Conservation (phyloP, 768 basidiomycete genomes). For the Agaricus subrufescens region DNA sequence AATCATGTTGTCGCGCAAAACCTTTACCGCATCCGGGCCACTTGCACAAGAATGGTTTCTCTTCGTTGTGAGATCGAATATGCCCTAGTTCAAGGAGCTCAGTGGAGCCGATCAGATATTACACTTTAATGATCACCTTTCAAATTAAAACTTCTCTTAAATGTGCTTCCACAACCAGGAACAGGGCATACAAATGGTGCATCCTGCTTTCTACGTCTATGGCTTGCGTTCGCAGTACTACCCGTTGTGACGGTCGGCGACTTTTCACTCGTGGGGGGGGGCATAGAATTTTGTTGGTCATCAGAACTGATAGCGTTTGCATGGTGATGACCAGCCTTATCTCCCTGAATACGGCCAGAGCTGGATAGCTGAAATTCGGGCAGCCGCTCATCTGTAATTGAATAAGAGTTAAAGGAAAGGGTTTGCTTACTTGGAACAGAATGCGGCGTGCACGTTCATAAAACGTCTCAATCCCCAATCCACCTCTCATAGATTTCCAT, state of each 20-base stretch:
- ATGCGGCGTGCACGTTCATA: no score
- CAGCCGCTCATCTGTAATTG: no score
- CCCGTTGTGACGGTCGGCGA: slow-evolving; percentile 83
- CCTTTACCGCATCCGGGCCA: slow-evolving; percentile 95
- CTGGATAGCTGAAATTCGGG: no score
- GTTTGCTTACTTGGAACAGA: no score
- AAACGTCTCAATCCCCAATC: no score
- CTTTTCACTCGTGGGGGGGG: slow-evolving; percentile 4
- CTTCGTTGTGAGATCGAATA: slow-evolving; percentile 90
- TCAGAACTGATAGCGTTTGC: no score
- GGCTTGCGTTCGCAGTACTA: slow-evolving; percentile 83
- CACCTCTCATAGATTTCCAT: no score
- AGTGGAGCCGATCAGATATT: neutral
- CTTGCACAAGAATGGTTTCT: slow-evolving; percentile 91
- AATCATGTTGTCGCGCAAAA: slow-evolving; percentile 92
- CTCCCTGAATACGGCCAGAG: no score
- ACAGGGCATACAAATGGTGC: slow-evolving; percentile 83
- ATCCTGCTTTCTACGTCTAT: slow-evolving; percentile 81
- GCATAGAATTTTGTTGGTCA: no score
- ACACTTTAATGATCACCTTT: slow-evolving; percentile 66
- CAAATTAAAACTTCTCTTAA: slow-evolving; percentile 90
- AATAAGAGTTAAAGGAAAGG: no score
- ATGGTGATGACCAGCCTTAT: no score
- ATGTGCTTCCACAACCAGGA: slow-evolving; percentile 80
- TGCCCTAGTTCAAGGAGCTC: slow-evolving; percentile 53